Evolutionary conservation across 805 yeast species (phyloP).

Genomic region (Tetrapisispora arboricola): DNA sequence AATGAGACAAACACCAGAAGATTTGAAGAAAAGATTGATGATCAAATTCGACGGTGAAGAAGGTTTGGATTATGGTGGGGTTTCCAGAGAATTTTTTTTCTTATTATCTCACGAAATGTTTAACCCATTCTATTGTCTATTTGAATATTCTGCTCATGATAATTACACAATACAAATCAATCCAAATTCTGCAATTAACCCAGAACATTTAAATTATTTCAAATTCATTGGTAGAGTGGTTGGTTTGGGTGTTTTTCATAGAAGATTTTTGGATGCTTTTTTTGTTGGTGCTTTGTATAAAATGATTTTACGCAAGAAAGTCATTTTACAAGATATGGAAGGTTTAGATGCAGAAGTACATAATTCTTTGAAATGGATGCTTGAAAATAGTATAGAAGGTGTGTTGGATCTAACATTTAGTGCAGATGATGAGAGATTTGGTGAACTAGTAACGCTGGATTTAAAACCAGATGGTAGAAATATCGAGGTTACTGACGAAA

Average conservation of each 20-base stretch:
- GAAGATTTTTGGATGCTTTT: conserved; percentile 95
- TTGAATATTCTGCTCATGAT: conserved; percentile 96
- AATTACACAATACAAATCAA: conserved; percentile 96
- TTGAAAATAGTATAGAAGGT: conserved; percentile 87
- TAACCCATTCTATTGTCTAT: conserved; percentile 93
- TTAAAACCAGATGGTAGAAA: conserved; percentile 81
- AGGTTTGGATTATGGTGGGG: conserved; percentile 99
- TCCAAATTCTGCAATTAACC: conserved; percentile 93
- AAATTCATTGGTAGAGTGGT: conserved; percentile 97
- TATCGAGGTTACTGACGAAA: conserved; percentile 88
- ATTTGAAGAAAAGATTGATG: conserved; percentile 93
- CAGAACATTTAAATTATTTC: conserved; percentile 96
- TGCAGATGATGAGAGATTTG: conserved; percentile 87
- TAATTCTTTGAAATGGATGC: conserved; percentile 89
- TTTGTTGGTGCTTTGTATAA: conserved; percentile 97
- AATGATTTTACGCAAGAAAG: conserved; percentile 93
- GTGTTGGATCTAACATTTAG: conserved; percentile 82
- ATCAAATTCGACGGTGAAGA: conserved; percentile 98
- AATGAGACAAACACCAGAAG: conserved; percentile 98
- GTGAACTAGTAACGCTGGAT: conserved; percentile 82
- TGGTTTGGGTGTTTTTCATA: conserved; percentile 95
- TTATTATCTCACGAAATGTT: conserved; percentile 96
- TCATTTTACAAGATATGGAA: conserved; percentile 93
- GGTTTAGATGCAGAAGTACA: conserved; percentile 97
- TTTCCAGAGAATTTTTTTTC: conserved; percentile 95